Evolutionary conservation across 164 flowering plant species (phyloP).

Genomic region (Magnolia officinalis): DNA sequence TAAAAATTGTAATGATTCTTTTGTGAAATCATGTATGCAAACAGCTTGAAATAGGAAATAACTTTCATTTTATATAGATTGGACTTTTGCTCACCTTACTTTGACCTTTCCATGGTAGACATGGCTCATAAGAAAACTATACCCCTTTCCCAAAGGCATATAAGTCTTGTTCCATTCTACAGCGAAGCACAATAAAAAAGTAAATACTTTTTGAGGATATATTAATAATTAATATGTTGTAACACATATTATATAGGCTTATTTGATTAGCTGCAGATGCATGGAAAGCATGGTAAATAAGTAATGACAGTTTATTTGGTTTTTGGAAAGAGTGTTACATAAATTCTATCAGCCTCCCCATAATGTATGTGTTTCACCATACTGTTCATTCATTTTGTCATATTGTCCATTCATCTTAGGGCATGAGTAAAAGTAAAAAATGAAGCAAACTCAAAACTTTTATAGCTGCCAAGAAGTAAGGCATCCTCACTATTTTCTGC

Average conservation of each 20-base stretch:
- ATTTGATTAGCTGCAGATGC: too few species aligned
- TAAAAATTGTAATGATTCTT: neutral
- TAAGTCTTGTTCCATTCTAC: slow-evolving; percentile 50
- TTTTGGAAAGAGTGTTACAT: too few species aligned
- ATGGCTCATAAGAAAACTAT: slow-evolving; percentile 52
- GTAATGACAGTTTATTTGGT: too few species aligned
- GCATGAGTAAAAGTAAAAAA: too few species aligned
- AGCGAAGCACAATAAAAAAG: neutral
- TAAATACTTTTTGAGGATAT: neutral
- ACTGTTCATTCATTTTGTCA: too few species aligned
- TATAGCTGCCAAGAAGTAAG: too few species aligned
- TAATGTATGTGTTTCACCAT: too few species aligned
- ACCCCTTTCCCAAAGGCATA: slow-evolving; percentile 51
- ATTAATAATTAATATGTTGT: neutral
- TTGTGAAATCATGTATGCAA: neutral
- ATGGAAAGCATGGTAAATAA: too few species aligned
- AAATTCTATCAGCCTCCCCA: too few species aligned
- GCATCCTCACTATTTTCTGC: too few species aligned
- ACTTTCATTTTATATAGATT: neutral
- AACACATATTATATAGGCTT: neutral
- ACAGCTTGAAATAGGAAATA: neutral
- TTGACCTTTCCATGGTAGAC: slow-evolving; percentile 48
- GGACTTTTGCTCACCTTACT: slow-evolving; percentile 34
- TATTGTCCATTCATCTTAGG: too few species aligned
- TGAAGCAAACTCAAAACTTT: too few species aligned